phyloP scores from a whole-genome alignment of 768 basidiomycete genomes.

The Trametes sanguinea region DNA sequence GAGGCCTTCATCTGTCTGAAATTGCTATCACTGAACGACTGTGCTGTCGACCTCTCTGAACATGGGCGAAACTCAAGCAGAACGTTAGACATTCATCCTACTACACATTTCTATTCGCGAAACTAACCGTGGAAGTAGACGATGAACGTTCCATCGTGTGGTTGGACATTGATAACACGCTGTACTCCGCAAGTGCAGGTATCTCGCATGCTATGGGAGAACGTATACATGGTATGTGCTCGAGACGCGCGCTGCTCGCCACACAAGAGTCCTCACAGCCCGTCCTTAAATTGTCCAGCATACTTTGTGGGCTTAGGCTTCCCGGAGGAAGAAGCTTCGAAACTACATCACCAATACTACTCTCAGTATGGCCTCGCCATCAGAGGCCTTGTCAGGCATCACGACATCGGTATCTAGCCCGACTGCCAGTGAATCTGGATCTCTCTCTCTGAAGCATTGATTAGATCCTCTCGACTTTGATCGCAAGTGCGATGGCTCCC shows the following conservation, averaged over 20 bases:
- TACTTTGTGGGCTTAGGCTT: slow-evolving; percentile 77
- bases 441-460: background rate
- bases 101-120: too few relatives aligned
- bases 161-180: slow-evolving; percentile 88
- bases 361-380: slow-evolving; percentile 81
- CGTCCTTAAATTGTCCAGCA: slow-evolving; percentile 39
- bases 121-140: slow-evolving; percentile 7
- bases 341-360: slow-evolving; percentile 73
- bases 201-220: slow-evolving; percentile 81
- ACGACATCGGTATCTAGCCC: slow-evolving; percentile 59
- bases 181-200: slow-evolving; percentile 75
- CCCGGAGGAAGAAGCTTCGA: slow-evolving; percentile 65
- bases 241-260: background rate
- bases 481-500: slow-evolving; percentile 76
- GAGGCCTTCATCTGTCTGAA: too few relatives aligned
- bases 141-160: slow-evolving; percentile 69
- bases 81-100: background rate
- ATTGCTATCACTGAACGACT: background rate
- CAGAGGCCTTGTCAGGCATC: slow-evolving; percentile 74
- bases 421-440: background rate
- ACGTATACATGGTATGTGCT: slow-evolving; percentile 66
- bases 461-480: slow-evolving; percentile 85
- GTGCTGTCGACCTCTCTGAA: background rate
- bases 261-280: too few relatives aligned
- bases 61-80: background rate